phyloP scores from a whole-genome alignment of 805 yeast genomes.

The Wickerhamomyces pijperi region DNA sequence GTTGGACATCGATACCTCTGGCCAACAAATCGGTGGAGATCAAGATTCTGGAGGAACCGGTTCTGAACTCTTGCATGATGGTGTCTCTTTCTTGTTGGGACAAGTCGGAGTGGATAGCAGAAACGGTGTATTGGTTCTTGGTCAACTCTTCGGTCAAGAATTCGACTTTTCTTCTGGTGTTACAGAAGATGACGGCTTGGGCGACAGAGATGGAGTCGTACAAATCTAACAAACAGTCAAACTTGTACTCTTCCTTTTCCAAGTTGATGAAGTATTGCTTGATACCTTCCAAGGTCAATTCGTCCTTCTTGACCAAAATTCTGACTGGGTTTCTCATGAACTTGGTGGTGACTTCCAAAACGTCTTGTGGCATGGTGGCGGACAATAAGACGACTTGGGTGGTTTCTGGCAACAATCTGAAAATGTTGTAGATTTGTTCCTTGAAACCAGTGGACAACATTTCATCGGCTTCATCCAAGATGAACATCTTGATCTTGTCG shows the following conservation, averaged over 20 bases:
- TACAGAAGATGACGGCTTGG: constrained; percentile 96
- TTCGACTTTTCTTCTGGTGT: constrained; percentile 91
- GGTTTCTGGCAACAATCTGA: constrained; percentile 74
- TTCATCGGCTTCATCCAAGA: constrained; percentile 98
- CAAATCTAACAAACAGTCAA: constrained; percentile 87
- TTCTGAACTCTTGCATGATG: constrained; percentile 92
- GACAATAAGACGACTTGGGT: constrained; percentile 92
- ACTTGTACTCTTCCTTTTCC: constrained; percentile 89
- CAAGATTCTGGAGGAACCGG: constrained; percentile 86
- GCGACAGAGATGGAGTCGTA: constrained; percentile 93
- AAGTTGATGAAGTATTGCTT: constrained; percentile 87
- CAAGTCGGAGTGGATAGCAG: constrained; percentile 94
- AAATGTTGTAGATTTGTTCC: constrained; percentile 91
- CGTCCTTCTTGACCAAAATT: constrained; percentile 91
- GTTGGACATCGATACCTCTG: constrained; percentile 97
- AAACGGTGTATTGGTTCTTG: constrained; percentile 79
- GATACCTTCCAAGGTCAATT: constrained; percentile 90
- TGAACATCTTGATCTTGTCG: constrained; percentile 81
- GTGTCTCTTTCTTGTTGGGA: constrained; percentile 87
- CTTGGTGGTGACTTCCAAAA: constrained; percentile 79
- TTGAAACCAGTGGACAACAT: constrained; percentile 87
- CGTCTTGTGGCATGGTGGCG: constrained; percentile 92
- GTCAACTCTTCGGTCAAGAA: constrained; percentile 67
- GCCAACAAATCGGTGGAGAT: constrained; percentile 95
- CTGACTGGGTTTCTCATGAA: constrained; percentile 93